Evolutionary conservation across 2,329 filamentous ascomycete species (phyloP), one percentile per base, ranked within the genome.

Genomic region (Ceratocystiopsis sp.): DNA sequence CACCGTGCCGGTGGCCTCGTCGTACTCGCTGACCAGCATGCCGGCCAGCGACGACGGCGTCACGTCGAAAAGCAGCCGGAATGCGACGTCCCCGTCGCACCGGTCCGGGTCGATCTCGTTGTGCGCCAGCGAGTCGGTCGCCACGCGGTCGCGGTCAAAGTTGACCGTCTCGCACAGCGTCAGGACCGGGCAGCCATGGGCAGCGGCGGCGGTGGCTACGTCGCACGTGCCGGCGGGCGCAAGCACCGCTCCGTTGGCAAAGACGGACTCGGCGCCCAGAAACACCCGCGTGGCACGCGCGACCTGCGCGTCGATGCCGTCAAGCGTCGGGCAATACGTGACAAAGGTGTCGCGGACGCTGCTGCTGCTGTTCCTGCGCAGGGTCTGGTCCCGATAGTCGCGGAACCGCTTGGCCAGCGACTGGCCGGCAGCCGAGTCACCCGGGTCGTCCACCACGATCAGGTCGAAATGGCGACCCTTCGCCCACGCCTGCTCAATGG

Each of bases 111-210:
- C 86, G 48, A 95, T 80, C 65, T 98, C 91, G 59, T 98, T 98
- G 54, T 85, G 80, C 37, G 91, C 89, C 51, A 96, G 84, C 19
- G 85, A 89, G 61, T 96, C 91, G 14, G 93, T 75, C 8, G 85
- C 83, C 12, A 95, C 84, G 45, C 85, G 80, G 53, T 85, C 78
- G 64, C 73, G 29, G 54, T 91, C 83, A 59, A 96, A 95, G 62
- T 96, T 98, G 64, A 96, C 79, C 4, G 82, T 91, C 64, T 96
- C 89, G 59, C 85, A 94, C 46, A 93, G 81, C 3, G 93, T 84
- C 33, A 93, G 78, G 46, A 96, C 84, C 1, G 84, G 82, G 35
- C 87, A 74, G 45, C 80, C 78, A 17, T 77, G 68, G 45, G 82
- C 75, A 42, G 79, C 75, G 7, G 87, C 89, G 1, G 81, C 77